These are phyloP conservation scores for Emergomyces pasteurianus DNA, from an alignment of 2,329 filamentous ascomycete species.

Conservation along the genomic window DNA sequence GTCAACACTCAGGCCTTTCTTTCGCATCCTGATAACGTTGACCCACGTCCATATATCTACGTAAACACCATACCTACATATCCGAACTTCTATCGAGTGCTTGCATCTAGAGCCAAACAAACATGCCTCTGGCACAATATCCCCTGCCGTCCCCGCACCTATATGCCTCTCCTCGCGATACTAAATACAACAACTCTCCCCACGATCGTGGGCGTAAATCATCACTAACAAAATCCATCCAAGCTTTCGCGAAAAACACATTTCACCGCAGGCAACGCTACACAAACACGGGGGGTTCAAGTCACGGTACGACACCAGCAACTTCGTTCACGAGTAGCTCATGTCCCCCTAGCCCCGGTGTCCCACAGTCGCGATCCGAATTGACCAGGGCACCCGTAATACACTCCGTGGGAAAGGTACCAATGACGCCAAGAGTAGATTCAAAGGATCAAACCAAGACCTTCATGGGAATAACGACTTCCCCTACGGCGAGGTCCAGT, in stretches of 20 bases:
- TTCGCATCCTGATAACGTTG: background rate
- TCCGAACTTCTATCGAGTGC: background rate
- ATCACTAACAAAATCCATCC: conserved; percentile 12
- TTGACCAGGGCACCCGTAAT: background rate
- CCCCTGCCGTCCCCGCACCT: background rate
- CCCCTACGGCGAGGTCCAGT: background rate
- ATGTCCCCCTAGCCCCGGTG: background rate
- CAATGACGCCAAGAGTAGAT: background rate
- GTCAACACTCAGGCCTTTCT: background rate
- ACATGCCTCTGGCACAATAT: background rate
- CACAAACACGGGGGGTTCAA: background rate
- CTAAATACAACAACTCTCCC: conserved; percentile 3
- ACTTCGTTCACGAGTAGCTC: background rate
- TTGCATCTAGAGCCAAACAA: background rate
- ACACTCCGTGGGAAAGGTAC: background rate
- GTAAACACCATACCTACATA: background rate
- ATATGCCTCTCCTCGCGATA: conserved; percentile 3
- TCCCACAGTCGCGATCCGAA: background rate
- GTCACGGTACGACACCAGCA: background rate
- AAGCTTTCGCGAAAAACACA: conserved; percentile 12
- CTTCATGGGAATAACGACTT: background rate
- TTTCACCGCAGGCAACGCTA: conserved; percentile 10
- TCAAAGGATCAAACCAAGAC: background rate
- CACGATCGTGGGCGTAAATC: conserved; percentile 5
- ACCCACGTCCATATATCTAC: background rate